Evolutionary conservation across 1,139 yeast species (phyloP).

Genomic region (Tardiomyces depauwii): DNA sequence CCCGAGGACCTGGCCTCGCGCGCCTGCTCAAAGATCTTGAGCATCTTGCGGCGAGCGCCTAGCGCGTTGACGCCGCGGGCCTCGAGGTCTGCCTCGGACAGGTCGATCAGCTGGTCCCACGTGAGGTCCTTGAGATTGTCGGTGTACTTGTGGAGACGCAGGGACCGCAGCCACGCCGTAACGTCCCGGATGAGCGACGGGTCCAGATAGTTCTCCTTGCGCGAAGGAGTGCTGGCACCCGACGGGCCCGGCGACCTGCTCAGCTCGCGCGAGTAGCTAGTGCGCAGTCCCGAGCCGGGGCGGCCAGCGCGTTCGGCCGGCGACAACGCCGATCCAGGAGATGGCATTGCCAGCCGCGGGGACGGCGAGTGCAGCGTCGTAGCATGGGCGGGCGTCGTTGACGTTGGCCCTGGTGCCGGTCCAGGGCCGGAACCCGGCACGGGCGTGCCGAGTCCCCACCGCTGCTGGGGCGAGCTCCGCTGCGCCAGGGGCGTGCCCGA

Average conservation of each 20-base stretch:
- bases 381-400: not conserved
- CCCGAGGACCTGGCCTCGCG: conserved; percentile 31
- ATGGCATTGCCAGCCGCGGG: not conserved
- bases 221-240: not conserved
- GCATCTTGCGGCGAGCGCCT: conserved; percentile 86
- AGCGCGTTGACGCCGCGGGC: conserved; percentile 80
- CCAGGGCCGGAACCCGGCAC: too few species aligned
- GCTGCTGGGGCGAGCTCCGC: not conserved
- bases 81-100: conserved; percentile 60
- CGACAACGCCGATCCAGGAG: not conserved
- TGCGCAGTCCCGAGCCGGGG: not conserved
- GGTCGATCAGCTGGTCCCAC: conserved; percentile 70
- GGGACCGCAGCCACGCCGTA: conserved; percentile 84
- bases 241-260: not conserved
- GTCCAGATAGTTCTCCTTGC: conserved; percentile 6
- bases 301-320: not conserved
- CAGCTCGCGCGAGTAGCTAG: not conserved
- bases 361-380: not conserved
- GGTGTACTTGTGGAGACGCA: conserved; percentile 89
- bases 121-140: conserved; percentile 62
- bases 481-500: not conserved
- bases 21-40: conserved; percentile 84
- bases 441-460: not conserved
- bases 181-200: conserved; percentile 40
- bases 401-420: too few species aligned